Base-by-base conservation (phyloP, 352 stramenopile genomes). In the Lagenidium giganteum region DNA sequence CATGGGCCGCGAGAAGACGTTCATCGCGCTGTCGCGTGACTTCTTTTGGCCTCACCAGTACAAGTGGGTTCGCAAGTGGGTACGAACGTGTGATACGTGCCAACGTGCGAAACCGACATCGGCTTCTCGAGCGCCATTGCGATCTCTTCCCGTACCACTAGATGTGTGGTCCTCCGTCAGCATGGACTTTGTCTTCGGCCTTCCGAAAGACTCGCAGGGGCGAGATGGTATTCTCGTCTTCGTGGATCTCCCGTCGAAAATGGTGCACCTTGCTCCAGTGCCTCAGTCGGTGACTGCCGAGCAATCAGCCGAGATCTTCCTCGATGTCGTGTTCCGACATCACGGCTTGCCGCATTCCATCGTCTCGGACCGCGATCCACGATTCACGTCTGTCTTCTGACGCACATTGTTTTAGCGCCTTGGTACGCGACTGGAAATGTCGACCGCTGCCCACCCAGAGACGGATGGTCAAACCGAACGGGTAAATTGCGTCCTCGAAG, bases 1-100 rank as follows among this genome's bases (percentile, higher is more conserved):
- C 26, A 25, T 61, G 0, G 50, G 51, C 38, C 47, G 34, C 5
- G 57, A 66, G 21, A 61, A 56, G 35, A 61, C 33, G n/a, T 53
- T 54, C 11, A n/a, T 8, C n/a, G 24, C 48, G 1, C 25, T 57
- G 0, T 24, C 32, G 17, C 22, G 1, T 1, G 1, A 25, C 2
- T 0, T 67, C 52, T 26, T 57, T 44, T 40, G 48, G 42, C 34
- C 50, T 18, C 36, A 60, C 3, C 30, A 57, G 31, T 64, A 58
- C 21, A 58, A 57, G 30, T 67, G 52, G 57, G 30, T 46, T 1
- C 38, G 28, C 12, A 47, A 35, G 4, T 59, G 56, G 8, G 45
- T 53, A 2, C n/a, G 36, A 3, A 43, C 40, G 14, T 51, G 53
- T 35, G 40, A 59, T 21, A 16, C 51, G 2, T 55, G 50, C 38